phyloP scores from a whole-genome alignment of 352 stramenopile species.

The Phytopythium montanum region DNA sequence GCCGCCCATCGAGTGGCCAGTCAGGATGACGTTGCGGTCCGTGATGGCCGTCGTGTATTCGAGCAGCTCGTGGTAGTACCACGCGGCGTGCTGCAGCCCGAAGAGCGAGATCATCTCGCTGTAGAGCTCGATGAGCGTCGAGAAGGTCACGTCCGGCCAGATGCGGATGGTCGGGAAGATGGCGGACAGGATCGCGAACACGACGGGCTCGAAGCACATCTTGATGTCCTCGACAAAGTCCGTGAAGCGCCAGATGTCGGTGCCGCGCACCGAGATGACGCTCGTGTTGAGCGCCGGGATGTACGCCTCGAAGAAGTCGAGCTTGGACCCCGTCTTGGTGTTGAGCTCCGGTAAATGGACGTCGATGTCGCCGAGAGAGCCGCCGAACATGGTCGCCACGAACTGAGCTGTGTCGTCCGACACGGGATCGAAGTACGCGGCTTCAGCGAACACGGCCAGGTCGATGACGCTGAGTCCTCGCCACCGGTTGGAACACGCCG shows the following conservation, averaged over 20 bases:
- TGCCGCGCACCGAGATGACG: constrained; percentile 85
- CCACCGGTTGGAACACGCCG: constrained; percentile 75
- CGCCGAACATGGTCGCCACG: constrained; percentile 61
- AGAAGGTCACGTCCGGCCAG: constrained; percentile 87
- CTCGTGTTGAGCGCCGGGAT: constrained; percentile 79
- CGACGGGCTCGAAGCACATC: constrained; percentile 89
- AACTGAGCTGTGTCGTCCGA: constrained; percentile 71
- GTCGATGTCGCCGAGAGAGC: constrained; percentile 36
- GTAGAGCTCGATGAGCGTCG: constrained; percentile 83
- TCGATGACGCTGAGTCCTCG: constrained; percentile 76
- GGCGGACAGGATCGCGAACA: constrained; percentile 85
- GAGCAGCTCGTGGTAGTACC: constrained; percentile 86
- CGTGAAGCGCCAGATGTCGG: constrained; percentile 87
- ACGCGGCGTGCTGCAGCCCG: constrained; percentile 84
- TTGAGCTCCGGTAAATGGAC: constrained; percentile 69
- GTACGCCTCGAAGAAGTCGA: constrained; percentile 83
- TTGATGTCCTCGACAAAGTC: constrained; percentile 92
- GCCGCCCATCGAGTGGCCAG: constrained; percentile 86
- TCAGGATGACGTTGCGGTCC: constrained; percentile 81
- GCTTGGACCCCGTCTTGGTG: constrained; percentile 77
- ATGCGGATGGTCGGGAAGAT: constrained; percentile 92
- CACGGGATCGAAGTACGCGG: constrained; percentile 86
- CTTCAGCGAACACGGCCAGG: constrained; percentile 80
- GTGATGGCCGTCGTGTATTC: constrained; percentile 78
- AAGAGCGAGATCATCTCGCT: constrained; percentile 85